These are phyloP conservation scores for Nemania sp. DNA, from an alignment of 2,329 filamentous ascomycete genomes.

Conservation along the genomic window DNA sequence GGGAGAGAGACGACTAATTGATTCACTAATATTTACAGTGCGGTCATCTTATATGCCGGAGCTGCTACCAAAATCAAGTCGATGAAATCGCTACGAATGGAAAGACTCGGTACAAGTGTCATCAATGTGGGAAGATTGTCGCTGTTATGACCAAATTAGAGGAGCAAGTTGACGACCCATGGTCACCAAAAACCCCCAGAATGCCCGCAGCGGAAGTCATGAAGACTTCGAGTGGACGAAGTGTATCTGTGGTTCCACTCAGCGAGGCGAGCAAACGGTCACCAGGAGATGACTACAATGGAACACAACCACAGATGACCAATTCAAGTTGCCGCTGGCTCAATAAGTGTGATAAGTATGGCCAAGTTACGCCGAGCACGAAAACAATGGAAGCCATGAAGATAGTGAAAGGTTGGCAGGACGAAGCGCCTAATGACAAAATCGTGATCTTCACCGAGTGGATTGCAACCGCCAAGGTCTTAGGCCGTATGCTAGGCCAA, in stretches of 20 bases:
- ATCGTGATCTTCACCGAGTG: conserved; percentile 41
- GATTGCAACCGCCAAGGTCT: conserved; percentile 47
- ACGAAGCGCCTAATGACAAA: conserved; percentile 24
- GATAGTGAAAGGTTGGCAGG: conserved; percentile 17
- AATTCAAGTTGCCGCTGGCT: conserved; percentile 16
- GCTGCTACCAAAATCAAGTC: not conserved
- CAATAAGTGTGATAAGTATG: conserved; percentile 6
- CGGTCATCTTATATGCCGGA: conserved; percentile 18
- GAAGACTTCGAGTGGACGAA: not conserved
- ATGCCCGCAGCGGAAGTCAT: not conserved
- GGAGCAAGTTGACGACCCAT: not conserved
- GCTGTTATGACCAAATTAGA: not conserved
- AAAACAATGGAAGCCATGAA: conserved; percentile 11
- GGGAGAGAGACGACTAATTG: no score
- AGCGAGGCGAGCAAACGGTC: not conserved
- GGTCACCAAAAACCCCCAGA: not conserved
- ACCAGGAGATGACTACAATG: conserved; percentile 31
- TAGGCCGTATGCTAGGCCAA: conserved; percentile 53
- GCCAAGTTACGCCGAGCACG: conserved; percentile 11
- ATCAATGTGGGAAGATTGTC: conserved; percentile 6
- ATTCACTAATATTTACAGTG: conserved; percentile 28
- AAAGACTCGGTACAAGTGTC: not conserved
- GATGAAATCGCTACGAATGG: not conserved
- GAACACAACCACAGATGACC: conserved; percentile 15
- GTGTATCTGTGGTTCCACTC: not conserved